phyloP scores from a whole-genome alignment of 345 rosid genomes.

The Combretum micranthum region DNA sequence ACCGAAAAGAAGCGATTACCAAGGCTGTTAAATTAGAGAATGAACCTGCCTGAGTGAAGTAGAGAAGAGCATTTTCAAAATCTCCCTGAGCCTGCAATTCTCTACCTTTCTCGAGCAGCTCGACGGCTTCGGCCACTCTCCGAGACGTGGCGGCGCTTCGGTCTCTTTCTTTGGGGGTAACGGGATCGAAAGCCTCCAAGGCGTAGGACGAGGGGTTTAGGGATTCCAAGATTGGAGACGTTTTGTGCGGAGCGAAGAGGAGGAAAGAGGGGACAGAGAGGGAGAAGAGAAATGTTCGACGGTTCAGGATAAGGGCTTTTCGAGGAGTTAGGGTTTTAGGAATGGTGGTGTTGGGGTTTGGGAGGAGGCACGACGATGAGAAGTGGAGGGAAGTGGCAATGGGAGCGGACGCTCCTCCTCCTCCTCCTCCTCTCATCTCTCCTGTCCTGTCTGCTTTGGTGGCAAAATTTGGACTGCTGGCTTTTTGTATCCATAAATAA shows the following conservation, averaged over 20 bases:
- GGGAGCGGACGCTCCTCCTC: no score
- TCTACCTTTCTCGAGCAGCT: slow-evolving; percentile 39
- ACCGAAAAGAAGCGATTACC: no score
- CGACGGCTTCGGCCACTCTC: slow-evolving; percentile 36
- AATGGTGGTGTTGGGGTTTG: slow-evolving; percentile 1
- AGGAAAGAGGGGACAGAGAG: slow-evolving; percentile 23
- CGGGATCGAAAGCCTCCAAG: slow-evolving; percentile 29
- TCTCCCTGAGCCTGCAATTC: slow-evolving; percentile 52
- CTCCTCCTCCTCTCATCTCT: no score
- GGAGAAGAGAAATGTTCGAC: slow-evolving; percentile 35
- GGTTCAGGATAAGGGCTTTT: neutral
- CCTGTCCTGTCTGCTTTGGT: neutral
- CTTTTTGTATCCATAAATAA: no score
- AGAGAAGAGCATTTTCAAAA: slow-evolving; percentile 38
- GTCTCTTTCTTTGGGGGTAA: slow-evolving; percentile 25
- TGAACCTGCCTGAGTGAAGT: slow-evolving; percentile 36
- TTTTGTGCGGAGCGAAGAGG: neutral
- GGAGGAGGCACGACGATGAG: neutral
- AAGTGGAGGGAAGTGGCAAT: slow-evolving; percentile 15
- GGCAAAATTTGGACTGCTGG: slow-evolving; percentile 6
- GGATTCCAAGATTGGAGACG: neutral
- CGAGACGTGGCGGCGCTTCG: slow-evolving; percentile 19
- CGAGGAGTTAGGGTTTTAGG: slow-evolving; percentile 10
- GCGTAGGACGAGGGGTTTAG: slow-evolving; percentile 12
- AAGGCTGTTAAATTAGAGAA: slow-evolving; percentile 1